phyloP scores from a whole-genome alignment of 768 basidiomycete genomes.

The Boletales sp. region DNA sequence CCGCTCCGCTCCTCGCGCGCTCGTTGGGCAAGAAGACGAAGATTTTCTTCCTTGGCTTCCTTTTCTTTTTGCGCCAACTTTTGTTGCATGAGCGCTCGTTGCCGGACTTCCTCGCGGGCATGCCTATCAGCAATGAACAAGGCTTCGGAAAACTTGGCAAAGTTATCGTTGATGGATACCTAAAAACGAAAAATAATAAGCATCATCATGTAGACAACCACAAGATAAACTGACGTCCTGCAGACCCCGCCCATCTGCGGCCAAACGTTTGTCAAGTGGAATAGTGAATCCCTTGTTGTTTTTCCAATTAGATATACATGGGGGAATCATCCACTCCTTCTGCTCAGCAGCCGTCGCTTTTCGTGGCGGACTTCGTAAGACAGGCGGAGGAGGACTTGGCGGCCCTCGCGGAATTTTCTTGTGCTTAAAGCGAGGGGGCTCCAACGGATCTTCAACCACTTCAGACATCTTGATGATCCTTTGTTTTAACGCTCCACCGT shows the following conservation, averaged over 20 bases:
- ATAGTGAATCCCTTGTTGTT: slow-evolving; percentile 99
- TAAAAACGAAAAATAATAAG: slow-evolving; percentile 28
- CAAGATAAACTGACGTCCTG: slow-evolving; percentile 73
- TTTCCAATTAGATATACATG: slow-evolving; percentile 99
- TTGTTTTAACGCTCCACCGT: slow-evolving; percentile 67
- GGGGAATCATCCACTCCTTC: slow-evolving; percentile 99
- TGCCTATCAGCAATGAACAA: slow-evolving; percentile 94
- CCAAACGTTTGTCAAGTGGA: slow-evolving; percentile 94
- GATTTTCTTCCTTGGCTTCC: slow-evolving; percentile 89
- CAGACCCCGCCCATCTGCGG: slow-evolving; percentile 96
- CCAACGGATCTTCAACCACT: slow-evolving; percentile 95
- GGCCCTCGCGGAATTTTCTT: slow-evolving; percentile 98
- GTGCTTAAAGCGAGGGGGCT: slow-evolving; percentile 96
- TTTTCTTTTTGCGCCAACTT: slow-evolving; percentile 99
- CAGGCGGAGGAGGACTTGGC: slow-evolving; percentile 94
- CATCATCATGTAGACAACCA: not conserved
- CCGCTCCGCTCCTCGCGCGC: slow-evolving; percentile 94
- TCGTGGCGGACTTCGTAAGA: slow-evolving; percentile 90
- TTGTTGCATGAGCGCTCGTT: slow-evolving; percentile 96
- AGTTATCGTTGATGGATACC: slow-evolving; percentile 99
- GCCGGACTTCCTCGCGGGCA: slow-evolving; percentile 96
- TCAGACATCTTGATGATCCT: slow-evolving; percentile 99
- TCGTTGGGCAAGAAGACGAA: slow-evolving; percentile 90
- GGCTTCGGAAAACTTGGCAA: slow-evolving; percentile 97
- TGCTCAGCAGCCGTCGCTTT: slow-evolving; percentile 97